Evolutionary conservation across 352 stramenopile genomes (phyloP), one percentile per base, ranked within the genome.

Genomic region (Saprolegnia parasitica): DNA sequence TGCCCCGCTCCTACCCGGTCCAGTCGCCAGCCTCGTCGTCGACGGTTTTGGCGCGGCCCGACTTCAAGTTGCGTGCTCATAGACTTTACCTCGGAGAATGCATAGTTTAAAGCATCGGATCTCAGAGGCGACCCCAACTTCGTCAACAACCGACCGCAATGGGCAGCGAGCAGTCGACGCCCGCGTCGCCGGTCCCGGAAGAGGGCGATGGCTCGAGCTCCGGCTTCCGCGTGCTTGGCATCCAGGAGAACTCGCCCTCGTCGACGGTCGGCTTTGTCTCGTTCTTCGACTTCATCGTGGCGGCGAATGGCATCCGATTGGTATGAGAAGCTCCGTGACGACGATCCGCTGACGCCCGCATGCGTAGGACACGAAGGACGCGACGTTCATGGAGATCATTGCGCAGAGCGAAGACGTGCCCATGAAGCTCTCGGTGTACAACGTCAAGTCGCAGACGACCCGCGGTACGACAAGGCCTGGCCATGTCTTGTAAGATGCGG

Each of bases 221-320:
- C 21, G 96, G 96, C 46, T 99, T 98, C 77, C 91, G 96, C 40
- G 93, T 99, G 32, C 73, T 99, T 35, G 96, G 96, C 24, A 98
- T 99, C 47, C 96, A 99, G 81, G 91, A 97, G 40, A 84, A 97
- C 68, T 97, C 86, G 49, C 96, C 96, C 1, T 95, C 96, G 10
- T 84, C 85, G 20, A 74, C 78, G 21, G 95, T 93, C 23, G 96
- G 96, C 50, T 92, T 99, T 42, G 95, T 99, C 39, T 96, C 82
- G 68, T 99, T 99, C 77, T 98, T 99, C 67, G 96, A 99, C 81
- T 99, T 99, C 78, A 96, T 99, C 67, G 84, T 99, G 21, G 93
- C 93, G 29, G 93, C 88, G 56, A 97, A 98, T 68, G 74, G 77
- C 78, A 88, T 97, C 84, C 89, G 81, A 80, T 70, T 90, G 78